Evolutionary conservation across 371 early-diverging fungal species (phyloP).

Genomic region (Rhizopus stolonifer): DNA sequence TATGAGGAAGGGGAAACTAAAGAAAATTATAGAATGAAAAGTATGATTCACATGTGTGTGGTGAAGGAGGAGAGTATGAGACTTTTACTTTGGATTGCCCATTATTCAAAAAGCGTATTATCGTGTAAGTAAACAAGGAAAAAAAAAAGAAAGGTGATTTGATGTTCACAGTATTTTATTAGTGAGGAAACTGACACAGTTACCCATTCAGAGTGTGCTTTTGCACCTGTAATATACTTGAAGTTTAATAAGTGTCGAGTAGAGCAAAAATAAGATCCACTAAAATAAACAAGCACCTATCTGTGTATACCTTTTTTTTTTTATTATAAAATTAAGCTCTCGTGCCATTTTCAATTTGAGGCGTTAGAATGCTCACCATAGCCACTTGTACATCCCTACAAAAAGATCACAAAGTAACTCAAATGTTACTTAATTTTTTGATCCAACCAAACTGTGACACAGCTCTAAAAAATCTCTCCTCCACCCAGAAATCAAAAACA

Average conservation of each 20-base stretch:
- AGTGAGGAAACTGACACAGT: constrained; percentile 72
- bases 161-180: neutral
- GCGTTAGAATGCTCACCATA: too few species aligned
- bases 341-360: too few species aligned
- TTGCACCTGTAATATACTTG: constrained; percentile 84
- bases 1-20: too few species aligned
- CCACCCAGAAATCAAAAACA: too few species aligned
- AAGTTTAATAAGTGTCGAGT: constrained; percentile 59
- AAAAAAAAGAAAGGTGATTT: neutral
- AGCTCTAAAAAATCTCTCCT: too few species aligned
- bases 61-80: constrained; percentile 99
- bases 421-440: too few species aligned
- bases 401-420: too few species aligned
- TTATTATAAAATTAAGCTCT: too few species aligned
- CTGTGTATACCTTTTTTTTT: too few species aligned
- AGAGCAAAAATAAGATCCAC: constrained; percentile 48
- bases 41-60: constrained; percentile 92
- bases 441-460: too few species aligned
- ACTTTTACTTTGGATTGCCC: constrained; percentile 97
- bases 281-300: neutral
- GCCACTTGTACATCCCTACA: too few species aligned
- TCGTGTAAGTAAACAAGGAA: constrained; percentile 58
- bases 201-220: constrained; percentile 80
- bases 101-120: constrained; percentile 82
- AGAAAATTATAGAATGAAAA: constrained; percentile 54